Evolutionary conservation across 2,329 filamentous ascomycete genomes (phyloP).

Genomic region (Neobulgaria alba): DNA sequence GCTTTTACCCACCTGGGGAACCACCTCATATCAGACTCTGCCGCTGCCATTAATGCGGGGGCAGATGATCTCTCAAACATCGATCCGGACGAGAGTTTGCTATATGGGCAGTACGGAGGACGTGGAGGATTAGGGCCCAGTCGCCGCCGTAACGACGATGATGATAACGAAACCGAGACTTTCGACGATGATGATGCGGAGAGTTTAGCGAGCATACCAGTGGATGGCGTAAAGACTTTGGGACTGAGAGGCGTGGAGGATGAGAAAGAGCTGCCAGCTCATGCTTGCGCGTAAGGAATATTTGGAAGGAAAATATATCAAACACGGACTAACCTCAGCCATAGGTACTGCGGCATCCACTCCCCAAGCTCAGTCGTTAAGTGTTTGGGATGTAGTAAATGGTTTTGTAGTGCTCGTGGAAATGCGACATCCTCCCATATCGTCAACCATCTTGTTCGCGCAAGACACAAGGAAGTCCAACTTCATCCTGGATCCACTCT

Average conservation of each 20-base stretch:
- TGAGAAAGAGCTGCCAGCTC: slow-evolving; percentile 82
- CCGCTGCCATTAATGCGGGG: slow-evolving; percentile 78
- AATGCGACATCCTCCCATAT: slow-evolving; percentile 97
- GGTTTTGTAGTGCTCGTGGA: slow-evolving; percentile 96
- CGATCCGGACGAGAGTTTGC: slow-evolving; percentile 71
- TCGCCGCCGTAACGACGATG: slow-evolving; percentile 67
- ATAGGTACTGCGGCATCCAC: slow-evolving; percentile 92
- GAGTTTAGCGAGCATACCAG: slow-evolving; percentile 69
- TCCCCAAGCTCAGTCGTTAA: slow-evolving; percentile 93
- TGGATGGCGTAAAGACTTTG: slow-evolving; percentile 64
- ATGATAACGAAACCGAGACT: slow-evolving; percentile 79
- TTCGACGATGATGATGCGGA: slow-evolving; percentile 73
- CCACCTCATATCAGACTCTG: slow-evolving; percentile 75
- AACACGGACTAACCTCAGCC: slow-evolving; percentile 20
- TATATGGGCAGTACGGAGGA: slow-evolving; percentile 62
- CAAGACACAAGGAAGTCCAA: slow-evolving; percentile 97
- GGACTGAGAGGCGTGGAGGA: slow-evolving; percentile 58
- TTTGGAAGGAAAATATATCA: slow-evolving; percentile 2
- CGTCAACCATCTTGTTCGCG: slow-evolving; percentile 94
- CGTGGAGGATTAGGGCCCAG: slow-evolving; percentile 40
- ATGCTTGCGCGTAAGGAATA: slow-evolving; percentile 82
- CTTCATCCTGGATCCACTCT: slow-evolving; percentile 88
- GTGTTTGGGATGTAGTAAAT: slow-evolving; percentile 91
- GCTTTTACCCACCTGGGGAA: slow-evolving; percentile 85
- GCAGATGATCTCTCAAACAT: slow-evolving; percentile 62